phyloP scores from a whole-genome alignment of 2,329 filamentous ascomycete genomes.

The Nemania bipapillata region DNA sequence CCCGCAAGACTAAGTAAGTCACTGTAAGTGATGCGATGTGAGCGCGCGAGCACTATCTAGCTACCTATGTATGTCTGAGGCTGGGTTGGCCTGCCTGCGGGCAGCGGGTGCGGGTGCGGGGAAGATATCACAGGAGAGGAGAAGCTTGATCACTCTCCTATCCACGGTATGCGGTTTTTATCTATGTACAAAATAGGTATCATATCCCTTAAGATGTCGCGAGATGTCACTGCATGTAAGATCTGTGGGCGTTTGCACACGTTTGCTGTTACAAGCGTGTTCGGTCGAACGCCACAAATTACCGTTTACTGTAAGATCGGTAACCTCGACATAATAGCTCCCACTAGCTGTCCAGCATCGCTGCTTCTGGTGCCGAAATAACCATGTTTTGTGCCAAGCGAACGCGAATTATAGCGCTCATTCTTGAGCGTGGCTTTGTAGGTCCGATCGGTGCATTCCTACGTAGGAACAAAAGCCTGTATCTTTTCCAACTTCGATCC shows the following conservation, averaged over 20 bases:
- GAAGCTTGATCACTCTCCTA: too few species aligned
- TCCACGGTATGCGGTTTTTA: too few species aligned
- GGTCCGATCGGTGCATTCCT: neutral
- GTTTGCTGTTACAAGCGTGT: neutral
- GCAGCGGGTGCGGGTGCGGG: neutral
- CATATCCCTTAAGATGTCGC: too few species aligned
- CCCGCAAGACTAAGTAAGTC: slow-evolving; percentile 35
- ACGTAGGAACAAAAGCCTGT: slow-evolving; percentile 3
- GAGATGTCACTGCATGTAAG: too few species aligned
- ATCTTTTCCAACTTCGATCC: slow-evolving; percentile 28
- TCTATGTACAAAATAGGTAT: too few species aligned
- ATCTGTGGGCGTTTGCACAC: neutral
- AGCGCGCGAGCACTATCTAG: slow-evolving; percentile 4
- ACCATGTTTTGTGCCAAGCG: slow-evolving; percentile 6
- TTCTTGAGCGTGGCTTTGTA: slow-evolving; percentile 4
- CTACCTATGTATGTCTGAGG: too few species aligned
- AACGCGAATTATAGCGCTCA: neutral
- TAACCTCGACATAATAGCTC: slow-evolving; percentile 4
- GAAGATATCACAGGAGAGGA: slow-evolving; percentile 7
- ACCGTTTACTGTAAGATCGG: neutral
- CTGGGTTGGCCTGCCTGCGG: neutral
- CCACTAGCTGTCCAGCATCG: neutral
- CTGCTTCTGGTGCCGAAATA: neutral
- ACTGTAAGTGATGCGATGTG: too few species aligned
- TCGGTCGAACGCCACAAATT: neutral